Evolutionary conservation across 345 rosid species (phyloP), one percentile per base, ranked within the genome.

Genomic region (Citropsis articulata): DNA sequence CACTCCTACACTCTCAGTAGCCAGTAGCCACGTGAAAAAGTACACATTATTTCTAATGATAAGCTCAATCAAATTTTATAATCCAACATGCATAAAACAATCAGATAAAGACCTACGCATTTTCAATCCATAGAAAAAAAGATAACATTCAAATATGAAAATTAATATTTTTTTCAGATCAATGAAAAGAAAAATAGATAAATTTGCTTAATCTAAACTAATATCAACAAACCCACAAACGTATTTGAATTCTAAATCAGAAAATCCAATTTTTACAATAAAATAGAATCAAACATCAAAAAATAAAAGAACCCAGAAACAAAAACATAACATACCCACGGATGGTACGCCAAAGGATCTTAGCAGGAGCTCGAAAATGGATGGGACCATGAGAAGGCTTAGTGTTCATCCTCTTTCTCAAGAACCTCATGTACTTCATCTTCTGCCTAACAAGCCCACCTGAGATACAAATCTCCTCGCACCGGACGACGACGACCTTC

Each of bases 341-440:
- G 70, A 94, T 84, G 9, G 92, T 94, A 7, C 97, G 93, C 97
- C 95, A 94, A 77, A 94, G 81, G 88, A 93, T 94, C 89, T 94
- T 94, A 24, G 97, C 85, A 4, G 98, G 97, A 69, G 96, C 91
- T 7, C 97, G 84, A 88, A 94, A 93, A 55, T 94, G 97, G 79
- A 94, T 90, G 75, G 97, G 95, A n/a, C 98, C 98, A 21, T 93
- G 97, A 56, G 97, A 94, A 14, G 98, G 98, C 76, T 93, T 94
- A 31, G 97, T 93, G 88, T 93, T 93, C 98, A 93, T 94, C 48
- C 97, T 91, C 85, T 90, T 90, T 74, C 98, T 86, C 22, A 95
- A 88, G 82, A 95, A 95, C 74, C 98, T 77, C 89, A 90, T 69
- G 88, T 89, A 93, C 90, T 95, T 95, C 97, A 93, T 93, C 85